Evolutionary conservation across 2,329 filamentous ascomycete species (phyloP).

Genomic region (Fusarium sp.): DNA sequence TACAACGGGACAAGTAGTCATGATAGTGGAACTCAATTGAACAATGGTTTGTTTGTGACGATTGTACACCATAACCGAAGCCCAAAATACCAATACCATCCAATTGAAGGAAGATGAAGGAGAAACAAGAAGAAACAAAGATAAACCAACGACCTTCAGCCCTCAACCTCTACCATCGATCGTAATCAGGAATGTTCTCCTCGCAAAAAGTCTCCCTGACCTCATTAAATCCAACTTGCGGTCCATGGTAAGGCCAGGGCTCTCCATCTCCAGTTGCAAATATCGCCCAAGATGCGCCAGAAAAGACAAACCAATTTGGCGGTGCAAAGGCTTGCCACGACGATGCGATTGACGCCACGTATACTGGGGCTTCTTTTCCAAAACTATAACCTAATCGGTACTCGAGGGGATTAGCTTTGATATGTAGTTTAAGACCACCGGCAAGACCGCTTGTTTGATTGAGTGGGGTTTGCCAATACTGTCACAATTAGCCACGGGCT

Average conservation of each 20-base stretch:
- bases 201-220: background rate
- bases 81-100: no score
- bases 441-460: background rate
- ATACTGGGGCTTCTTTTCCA: background rate
- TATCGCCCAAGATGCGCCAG: background rate
- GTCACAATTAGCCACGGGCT: background rate
- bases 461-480: background rate
- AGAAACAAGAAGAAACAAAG: background rate
- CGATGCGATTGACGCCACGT: background rate
- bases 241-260: background rate
- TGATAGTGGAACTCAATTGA: no score
- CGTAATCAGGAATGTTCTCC: background rate
- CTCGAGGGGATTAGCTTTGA: background rate
- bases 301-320: background rate
- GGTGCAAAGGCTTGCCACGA: background rate
- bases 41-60: no score
- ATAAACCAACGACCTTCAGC: accelerated
- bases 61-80: no score
- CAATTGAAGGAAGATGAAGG: background rate
- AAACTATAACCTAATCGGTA: background rate
- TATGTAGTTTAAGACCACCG: background rate
- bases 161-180: background rate
- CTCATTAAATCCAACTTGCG: background rate
- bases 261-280: background rate
- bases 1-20: no score